Conservation (phyloP, 495 filamentous ascomycete species). For the Talaromyces stipitatus region DNA sequence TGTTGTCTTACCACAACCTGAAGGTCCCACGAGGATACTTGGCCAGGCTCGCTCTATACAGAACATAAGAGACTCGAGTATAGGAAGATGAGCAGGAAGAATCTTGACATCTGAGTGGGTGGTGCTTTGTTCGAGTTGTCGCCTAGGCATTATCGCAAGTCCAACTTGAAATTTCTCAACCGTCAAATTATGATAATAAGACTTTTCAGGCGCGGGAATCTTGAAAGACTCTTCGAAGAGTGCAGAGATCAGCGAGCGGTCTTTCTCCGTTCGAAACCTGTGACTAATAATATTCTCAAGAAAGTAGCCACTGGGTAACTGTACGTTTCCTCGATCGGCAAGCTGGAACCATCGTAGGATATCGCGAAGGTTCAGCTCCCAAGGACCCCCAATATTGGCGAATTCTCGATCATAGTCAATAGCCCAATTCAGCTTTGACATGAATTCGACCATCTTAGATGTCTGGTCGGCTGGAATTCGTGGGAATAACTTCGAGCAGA, state of each 20-base stretch:
- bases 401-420: constrained; percentile 58
- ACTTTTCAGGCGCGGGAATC: constrained; percentile 20
- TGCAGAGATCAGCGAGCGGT: constrained; percentile 53
- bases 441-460: constrained; percentile 63
- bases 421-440: constrained; percentile 65
- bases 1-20: constrained; percentile 79
- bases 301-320: constrained; percentile 58
- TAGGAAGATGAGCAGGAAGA: constrained; percentile 49
- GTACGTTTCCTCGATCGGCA: constrained; percentile 40
- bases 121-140: constrained; percentile 47
- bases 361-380: constrained; percentile 97
- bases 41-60: constrained; percentile 82
- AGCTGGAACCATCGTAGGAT: constrained; percentile 83
- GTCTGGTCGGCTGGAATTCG: constrained; percentile 46
- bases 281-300: constrained; percentile 79
- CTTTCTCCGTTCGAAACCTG: constrained; percentile 67
- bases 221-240: constrained; percentile 54
- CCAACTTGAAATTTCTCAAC: constrained; percentile 69
- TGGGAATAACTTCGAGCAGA: constrained; percentile 72
- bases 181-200: constrained; percentile 60
- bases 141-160: constrained; percentile 57
- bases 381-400: constrained; percentile 77
- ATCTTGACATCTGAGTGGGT: constrained; percentile 47
- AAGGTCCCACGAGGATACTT: constrained; percentile 77
- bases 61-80: constrained; percentile 78